Conservation (phyloP, 805 yeast genomes). For the Hemisphaericaspora nanyangensis region DNA sequence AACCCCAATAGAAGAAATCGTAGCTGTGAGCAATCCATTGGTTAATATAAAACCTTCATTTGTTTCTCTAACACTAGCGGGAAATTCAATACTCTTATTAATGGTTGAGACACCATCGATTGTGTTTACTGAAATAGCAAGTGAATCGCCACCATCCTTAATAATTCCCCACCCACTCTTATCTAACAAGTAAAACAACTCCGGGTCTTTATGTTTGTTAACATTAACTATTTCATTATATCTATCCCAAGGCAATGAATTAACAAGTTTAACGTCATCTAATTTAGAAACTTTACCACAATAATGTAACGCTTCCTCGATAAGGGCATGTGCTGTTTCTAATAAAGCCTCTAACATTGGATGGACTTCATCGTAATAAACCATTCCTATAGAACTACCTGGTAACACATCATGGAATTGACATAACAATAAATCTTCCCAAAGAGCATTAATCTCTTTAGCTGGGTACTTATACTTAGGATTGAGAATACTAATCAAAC, state of each 20-base stretch:
- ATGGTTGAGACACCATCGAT: constrained; percentile 16
- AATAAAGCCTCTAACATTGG: constrained; percentile 67
- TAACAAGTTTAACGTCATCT: constrained; percentile 24
- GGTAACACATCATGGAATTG: constrained; percentile 99
- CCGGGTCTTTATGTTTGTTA: constrained; percentile 15
- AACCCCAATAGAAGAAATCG: constrained; percentile 48
- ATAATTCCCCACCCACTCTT: constrained; percentile 9
- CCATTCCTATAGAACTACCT: constrained; percentile 93
- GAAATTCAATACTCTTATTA: constrained; percentile 23
- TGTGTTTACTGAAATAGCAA: constrained; percentile 19
- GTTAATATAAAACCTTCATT: constrained; percentile 43
- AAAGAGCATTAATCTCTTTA: constrained; percentile 59
- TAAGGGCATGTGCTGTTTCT: constrained; percentile 48
- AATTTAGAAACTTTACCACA: constrained; percentile 15
- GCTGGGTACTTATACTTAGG: constrained; percentile 65
- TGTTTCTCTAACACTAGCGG: constrained; percentile 45
- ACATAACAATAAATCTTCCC: constrained; percentile 88
- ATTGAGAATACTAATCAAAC: constrained; percentile 59
- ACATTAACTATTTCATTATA: constrained; percentile 38
- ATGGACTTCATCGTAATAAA: constrained; percentile 75
- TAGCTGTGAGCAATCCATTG: constrained; percentile 60
- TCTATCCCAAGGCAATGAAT: constrained; percentile 67
- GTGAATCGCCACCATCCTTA: constrained; percentile 7
- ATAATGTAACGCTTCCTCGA: constrained; percentile 46
- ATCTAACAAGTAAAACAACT: constrained; percentile 12